Evolutionary conservation across 495 filamentous ascomycete genomes (phyloP).

Genomic region (Copromyces sp.): DNA sequence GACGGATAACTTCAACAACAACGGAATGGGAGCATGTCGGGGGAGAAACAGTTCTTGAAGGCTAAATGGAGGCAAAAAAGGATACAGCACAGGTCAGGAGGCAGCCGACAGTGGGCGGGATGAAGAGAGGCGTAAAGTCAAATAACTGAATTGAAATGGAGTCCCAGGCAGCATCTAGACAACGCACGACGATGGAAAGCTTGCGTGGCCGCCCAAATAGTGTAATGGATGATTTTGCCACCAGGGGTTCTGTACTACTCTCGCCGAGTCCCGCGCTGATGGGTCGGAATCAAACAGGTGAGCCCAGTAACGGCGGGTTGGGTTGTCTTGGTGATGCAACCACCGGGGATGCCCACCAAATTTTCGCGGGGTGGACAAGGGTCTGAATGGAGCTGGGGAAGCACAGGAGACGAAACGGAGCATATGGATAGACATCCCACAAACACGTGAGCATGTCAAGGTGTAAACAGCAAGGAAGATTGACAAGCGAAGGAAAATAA

Average conservation of each 20-base stretch:
- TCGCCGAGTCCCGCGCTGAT: background rate
- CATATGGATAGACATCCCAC: background rate
- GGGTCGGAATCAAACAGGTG: background rate
- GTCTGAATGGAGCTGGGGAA: slow-evolving; percentile 5
- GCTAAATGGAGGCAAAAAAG: background rate
- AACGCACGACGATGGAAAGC: background rate
- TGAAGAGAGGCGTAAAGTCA: background rate
- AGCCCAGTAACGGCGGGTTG: background rate
- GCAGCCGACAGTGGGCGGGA: background rate
- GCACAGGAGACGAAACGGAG: slow-evolving; percentile 5
- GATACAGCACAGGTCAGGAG: background rate
- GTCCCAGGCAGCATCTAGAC: background rate
- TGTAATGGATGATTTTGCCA: background rate
- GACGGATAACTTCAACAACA: background rate
- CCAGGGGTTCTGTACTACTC: background rate
- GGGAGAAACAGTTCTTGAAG: background rate
- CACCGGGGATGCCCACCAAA: background rate
- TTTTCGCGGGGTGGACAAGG: slow-evolving; percentile 15
- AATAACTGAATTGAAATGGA: background rate
- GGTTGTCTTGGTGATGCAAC: background rate
- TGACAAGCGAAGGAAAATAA: slow-evolving; percentile 7
- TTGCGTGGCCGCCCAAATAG: background rate
- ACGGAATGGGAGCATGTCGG: background rate
- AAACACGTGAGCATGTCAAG: background rate
- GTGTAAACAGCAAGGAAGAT: background rate